phyloP scores from a whole-genome alignment of 257 asterid genomes.

The Salvia miltiorrhiza region DNA sequence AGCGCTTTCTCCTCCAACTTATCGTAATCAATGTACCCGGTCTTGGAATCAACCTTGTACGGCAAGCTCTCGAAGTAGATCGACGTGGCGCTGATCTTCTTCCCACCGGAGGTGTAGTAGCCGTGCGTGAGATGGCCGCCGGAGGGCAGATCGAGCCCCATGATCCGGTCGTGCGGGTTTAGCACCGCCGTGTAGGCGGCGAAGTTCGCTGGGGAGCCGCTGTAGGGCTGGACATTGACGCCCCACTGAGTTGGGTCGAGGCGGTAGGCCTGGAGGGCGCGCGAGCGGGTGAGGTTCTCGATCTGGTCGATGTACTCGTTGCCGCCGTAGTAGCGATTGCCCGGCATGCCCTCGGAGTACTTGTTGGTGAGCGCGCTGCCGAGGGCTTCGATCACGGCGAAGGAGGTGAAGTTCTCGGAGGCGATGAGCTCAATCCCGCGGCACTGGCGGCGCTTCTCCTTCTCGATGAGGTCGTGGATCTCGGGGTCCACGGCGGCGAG shows the following conservation, averaged over 20 bases:
- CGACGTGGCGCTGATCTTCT: conserved; percentile 91
- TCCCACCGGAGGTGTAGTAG: conserved; percentile 71
- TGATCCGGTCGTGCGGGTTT: conserved; percentile 75
- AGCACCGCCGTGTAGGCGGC: conserved; percentile 80
- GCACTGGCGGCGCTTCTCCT: conserved; percentile 68
- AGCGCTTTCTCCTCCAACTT: conserved; percentile 66
- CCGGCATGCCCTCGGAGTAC: conserved; percentile 66
- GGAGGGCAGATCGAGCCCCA: conserved; percentile 85
- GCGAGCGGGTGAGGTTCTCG: conserved; percentile 62
- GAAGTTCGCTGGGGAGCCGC: conserved; percentile 74
- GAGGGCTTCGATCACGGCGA: conserved; percentile 63
- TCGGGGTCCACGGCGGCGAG: conserved; percentile 55
- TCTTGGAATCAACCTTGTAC: conserved; percentile 71
- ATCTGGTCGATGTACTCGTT: conserved; percentile 62
- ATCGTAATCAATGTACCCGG: conserved; percentile 89
- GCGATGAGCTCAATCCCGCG: conserved; percentile 71
- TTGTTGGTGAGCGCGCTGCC: conserved; percentile 63
- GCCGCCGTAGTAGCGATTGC: conserved; percentile 61
- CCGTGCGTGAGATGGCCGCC: conserved; percentile 89
- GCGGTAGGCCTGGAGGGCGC: conserved; percentile 63
- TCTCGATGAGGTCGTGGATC: conserved; percentile 61
- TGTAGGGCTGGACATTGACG: conserved; percentile 73
- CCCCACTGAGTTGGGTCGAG: conserved; percentile 61
- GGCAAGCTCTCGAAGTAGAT: conserved; percentile 95
- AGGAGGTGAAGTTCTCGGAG: conserved; percentile 84